Evolutionary conservation across 345 rosid genomes (phyloP), one percentile per base, ranked within the genome.

Genomic region (Microcos paniculata): DNA sequence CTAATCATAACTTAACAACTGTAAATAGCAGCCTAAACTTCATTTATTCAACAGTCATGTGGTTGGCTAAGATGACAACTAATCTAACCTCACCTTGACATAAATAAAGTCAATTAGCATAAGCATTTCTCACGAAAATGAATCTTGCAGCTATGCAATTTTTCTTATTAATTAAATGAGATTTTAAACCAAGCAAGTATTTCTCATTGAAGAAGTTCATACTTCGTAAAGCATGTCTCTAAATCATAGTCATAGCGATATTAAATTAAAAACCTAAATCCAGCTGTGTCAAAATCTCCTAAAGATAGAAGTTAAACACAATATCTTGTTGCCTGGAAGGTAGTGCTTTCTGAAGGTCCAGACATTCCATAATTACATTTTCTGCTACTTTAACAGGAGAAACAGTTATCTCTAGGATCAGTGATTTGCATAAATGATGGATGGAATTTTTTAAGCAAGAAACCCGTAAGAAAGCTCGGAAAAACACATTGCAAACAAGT

Each of bases 341-440:
- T 45, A 12, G 16, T 43, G 71, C 71, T 45, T 66, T 66, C 71
- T 43, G 33, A 66, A 66, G 16, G n/a, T n/a, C n/a, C n/a, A n/a
- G 49, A 24, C 53, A 35, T 35, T 35, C 6, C 48, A 64, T 8
- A 65, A 12, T 13, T 43, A 66, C 21, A 66, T 45, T 16, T n/a
- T 21, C 31, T 42, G 23, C 30, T 42, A 42, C 11, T 65, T 65
- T 42, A 11, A 65, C 21, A 49, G 45, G 52, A 43, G 11, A 65
- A 42, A 43, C n/a, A 65, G n/a, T n/a, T n/a, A n/a, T n/a, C n/a
- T n/a, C n/a, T n/a, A n/a, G n/a, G n/a, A n/a, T n/a, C n/a, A n/a
- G n/a, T n/a, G n/a, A n/a, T n/a, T n/a, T n/a, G 52, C 45, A 14
- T 6, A 5, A 8, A 42, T 42, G 45, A 9, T 9, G 11, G 55